These are phyloP conservation scores for Auricularia auricula-judae DNA, from an alignment of 768 basidiomycete species.

Conservation along the genomic window DNA sequence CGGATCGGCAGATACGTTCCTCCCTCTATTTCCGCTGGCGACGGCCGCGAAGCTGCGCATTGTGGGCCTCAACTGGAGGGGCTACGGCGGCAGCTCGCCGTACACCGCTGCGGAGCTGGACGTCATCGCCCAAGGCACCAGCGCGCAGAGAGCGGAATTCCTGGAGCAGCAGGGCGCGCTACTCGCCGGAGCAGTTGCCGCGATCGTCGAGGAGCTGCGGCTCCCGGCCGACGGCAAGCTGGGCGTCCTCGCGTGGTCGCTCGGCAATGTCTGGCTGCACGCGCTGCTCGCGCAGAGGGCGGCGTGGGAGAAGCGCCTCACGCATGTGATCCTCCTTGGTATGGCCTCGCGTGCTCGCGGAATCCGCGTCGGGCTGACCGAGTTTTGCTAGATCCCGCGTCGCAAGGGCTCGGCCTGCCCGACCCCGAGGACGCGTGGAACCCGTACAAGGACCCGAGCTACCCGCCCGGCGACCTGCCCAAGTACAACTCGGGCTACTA, in stretches of 20 bases:
- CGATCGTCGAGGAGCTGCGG: not conserved
- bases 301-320: not conserved
- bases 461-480: not conserved
- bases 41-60: constrained; percentile 19
- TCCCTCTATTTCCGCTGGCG: constrained; percentile 18
- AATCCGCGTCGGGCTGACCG: not conserved
- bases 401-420: not conserved
- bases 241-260: not conserved
- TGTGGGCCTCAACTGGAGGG: constrained; percentile 25
- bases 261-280: not conserved
- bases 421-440: not conserved
- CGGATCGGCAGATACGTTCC: constrained; percentile 16
- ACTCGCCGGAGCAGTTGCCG: not conserved
- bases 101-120: constrained; percentile 18
- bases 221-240: not conserved
- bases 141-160: not conserved
- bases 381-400: not conserved
- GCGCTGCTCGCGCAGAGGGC: not conserved
- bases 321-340: not conserved
- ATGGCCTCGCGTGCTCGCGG: not conserved
- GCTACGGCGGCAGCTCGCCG: constrained; percentile 26
- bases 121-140: not conserved
- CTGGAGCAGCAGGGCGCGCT: not conserved
- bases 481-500: not conserved
- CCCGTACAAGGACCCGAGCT: not conserved